Percentiles rank a stretch among this genome's conserved stretches.
These are phyloP conservation scores for Geotrichum fermentans DNA, from an alignment of 1,139 yeast species.

Conservation along the genomic window DNA sequence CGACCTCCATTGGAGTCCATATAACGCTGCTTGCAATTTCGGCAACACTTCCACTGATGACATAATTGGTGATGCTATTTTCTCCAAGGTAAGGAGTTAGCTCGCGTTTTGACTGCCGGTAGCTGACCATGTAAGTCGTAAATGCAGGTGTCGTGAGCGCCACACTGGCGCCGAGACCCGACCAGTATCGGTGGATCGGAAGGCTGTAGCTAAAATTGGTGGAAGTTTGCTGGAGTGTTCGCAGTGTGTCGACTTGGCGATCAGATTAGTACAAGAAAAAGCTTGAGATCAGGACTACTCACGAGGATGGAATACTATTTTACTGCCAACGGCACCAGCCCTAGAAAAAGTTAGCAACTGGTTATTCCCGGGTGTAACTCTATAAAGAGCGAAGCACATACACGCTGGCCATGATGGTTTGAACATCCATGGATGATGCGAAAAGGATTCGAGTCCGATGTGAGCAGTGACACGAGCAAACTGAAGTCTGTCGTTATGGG, in stretches of 20 bases:
- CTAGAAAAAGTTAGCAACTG: slow-evolving; percentile 22
- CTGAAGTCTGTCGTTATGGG: too few relatives aligned
- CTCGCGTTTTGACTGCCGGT: slow-evolving; percentile 39
- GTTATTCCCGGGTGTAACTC: too few relatives aligned
- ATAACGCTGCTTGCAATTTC: slow-evolving; percentile 41
- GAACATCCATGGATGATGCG: slow-evolving; percentile 23
- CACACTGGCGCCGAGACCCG: slow-evolving; percentile 41
- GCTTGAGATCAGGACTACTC: slow-evolving; percentile 22
- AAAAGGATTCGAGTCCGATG: too few relatives aligned
- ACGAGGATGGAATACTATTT: slow-evolving; percentile 38
- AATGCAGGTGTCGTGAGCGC: slow-evolving; percentile 43
- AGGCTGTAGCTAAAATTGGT: slow-evolving; percentile 35
- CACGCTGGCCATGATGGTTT: slow-evolving; percentile 29
- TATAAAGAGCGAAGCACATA: slow-evolving; percentile 22
- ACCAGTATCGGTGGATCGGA: slow-evolving; percentile 41
- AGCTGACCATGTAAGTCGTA: slow-evolving; percentile 41
- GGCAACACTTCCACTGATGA: slow-evolving; percentile 39
- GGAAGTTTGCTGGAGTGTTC: slow-evolving; percentile 42
- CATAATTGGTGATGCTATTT: slow-evolving; percentile 37
- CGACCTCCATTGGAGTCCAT: slow-evolving; percentile 47
- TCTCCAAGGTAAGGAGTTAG: slow-evolving; percentile 39
- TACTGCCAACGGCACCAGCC: slow-evolving; percentile 37
- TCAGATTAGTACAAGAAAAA: too few relatives aligned
- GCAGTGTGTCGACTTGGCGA: slow-evolving; percentile 36
- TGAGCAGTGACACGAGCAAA: too few relatives aligned